Percentiles rank a stretch among this genome's conserved stretches.
These are phyloP conservation scores for Incumbomyces lentus DNA, from an alignment of 2,329 filamentous ascomycete species.

Conservation along the genomic window DNA sequence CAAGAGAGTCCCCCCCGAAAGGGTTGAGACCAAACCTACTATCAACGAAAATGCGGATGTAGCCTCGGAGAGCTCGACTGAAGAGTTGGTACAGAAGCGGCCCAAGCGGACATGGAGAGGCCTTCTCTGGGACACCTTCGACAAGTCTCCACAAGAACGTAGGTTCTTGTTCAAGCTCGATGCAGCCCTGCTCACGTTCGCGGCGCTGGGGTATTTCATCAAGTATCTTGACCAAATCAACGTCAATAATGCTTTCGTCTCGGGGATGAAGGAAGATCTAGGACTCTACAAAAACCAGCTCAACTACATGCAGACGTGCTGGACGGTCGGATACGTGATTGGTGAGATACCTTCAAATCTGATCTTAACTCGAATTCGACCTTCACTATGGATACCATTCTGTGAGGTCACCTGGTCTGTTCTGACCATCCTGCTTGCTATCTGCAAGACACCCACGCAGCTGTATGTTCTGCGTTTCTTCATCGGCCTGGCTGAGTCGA, in stretches of 20 bases:
- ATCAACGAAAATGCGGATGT: too few relatives aligned
- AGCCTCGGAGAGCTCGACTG: not conserved
- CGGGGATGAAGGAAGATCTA: slow-evolving; percentile 38
- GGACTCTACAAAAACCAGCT: slow-evolving; percentile 36
- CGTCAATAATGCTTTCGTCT: slow-evolving; percentile 21
- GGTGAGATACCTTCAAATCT: slow-evolving; percentile 33
- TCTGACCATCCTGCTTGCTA: slow-evolving; percentile 27
- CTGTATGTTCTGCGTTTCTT: slow-evolving; percentile 26
- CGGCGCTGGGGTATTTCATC: slow-evolving; percentile 31
- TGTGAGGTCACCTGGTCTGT: slow-evolving; percentile 28
- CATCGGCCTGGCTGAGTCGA: slow-evolving; percentile 26
- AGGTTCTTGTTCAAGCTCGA: slow-evolving; percentile 30
- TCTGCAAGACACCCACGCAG: slow-evolving; percentile 23
- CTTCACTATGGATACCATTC: slow-evolving; percentile 22
- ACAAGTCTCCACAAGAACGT: slow-evolving; percentile 37
- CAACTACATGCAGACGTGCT: slow-evolving; percentile 31
- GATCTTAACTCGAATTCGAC: slow-evolving; percentile 29
- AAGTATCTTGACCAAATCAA: slow-evolving; percentile 15
- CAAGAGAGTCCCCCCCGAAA: too few relatives aligned
- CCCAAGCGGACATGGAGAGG: slow-evolving; percentile 26
- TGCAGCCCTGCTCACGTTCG: slow-evolving; percentile 31
- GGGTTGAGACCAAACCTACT: too few relatives aligned
- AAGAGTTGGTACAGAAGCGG: slow-evolving; percentile 18
- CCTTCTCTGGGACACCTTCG: slow-evolving; percentile 43
- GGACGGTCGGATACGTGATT: slow-evolving; percentile 30